These are phyloP conservation scores for Rhododendron simsii DNA, from an alignment of 148 eudicot species.

Conservation along the genomic window DNA sequence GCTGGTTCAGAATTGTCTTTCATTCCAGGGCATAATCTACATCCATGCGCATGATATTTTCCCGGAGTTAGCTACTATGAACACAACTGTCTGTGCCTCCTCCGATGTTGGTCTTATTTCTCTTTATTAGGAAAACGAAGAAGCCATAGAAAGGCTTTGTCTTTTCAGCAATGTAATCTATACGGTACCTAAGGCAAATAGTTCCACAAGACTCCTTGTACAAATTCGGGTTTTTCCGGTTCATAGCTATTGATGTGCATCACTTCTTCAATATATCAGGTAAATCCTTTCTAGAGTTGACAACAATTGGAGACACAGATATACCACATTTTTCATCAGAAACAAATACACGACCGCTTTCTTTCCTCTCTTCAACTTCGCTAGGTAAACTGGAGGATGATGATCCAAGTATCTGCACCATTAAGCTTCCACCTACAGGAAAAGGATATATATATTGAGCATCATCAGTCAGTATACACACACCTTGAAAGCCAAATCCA, in stretches of 20 bases:
- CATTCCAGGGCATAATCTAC: not conserved
- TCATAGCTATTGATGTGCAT: not conserved
- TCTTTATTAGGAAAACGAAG: not conserved
- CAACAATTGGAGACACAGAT: conserved; percentile 26
- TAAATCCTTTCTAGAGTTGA: conserved; percentile 29
- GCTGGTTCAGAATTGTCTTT: not conserved
- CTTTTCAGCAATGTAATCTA: not conserved
- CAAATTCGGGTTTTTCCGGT: not conserved
- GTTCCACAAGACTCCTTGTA: not conserved
- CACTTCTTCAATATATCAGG: conserved; percentile 23
- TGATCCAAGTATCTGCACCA: conserved; percentile 60
- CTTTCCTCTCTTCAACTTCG: conserved; percentile 7
- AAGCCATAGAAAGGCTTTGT: not conserved
- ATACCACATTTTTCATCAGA: conserved; percentile 18
- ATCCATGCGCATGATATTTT: not conserved
- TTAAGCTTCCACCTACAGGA: conserved; percentile 52
- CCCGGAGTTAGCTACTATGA: not conserved
- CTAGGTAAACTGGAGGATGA: conserved; percentile 17
- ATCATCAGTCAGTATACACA: not conserved
- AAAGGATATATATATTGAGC: not conserved
- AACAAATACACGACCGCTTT: conserved; percentile 8
- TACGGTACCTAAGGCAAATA: not conserved
- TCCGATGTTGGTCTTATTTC: not conserved
- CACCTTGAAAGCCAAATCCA: not conserved
- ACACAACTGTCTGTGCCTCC: not conserved